phyloP scores from a whole-genome alignment of 2,329 filamentous ascomycete genomes.

The Amauroascus verrucosus region DNA sequence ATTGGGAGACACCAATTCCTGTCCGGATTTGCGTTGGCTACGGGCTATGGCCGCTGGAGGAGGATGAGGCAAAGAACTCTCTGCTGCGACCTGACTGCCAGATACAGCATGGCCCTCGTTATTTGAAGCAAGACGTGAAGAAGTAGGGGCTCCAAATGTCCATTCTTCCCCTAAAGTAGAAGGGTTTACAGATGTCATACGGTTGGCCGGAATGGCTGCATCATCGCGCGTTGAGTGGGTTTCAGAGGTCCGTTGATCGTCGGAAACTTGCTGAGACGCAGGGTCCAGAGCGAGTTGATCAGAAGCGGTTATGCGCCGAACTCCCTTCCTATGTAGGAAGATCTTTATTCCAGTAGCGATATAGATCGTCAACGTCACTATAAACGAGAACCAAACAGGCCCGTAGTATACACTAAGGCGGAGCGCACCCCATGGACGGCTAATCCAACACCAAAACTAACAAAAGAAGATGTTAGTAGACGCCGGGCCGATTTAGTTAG shows the following conservation, averaged over 20 bases:
- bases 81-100: background rate
- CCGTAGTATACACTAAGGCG: constrained; percentile 64
- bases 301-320: background rate
- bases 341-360: constrained; percentile 32
- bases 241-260: background rate
- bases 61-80: background rate
- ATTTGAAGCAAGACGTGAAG: background rate
- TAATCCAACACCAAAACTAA: constrained; percentile 72
- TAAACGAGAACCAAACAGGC: constrained; percentile 36
- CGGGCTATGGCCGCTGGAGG: background rate
- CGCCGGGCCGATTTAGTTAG: background rate
- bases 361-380: constrained; percentile 33
- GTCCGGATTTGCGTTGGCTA: background rate
- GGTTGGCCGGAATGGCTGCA: background rate
- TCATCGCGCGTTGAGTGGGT: background rate
- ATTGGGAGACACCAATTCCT: background rate
- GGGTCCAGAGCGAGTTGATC: background rate
- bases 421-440: constrained; percentile 55
- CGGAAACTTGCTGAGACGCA: background rate
- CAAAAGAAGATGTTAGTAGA: background rate
- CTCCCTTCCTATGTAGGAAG: constrained; percentile 38
- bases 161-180: background rate
- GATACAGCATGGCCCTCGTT: background rate
- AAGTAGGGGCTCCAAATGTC: background rate
- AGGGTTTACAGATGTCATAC: background rate